Base-by-base conservation (phyloP, 768 basidiomycete species). In the Boletus tomentosulus region DNA sequence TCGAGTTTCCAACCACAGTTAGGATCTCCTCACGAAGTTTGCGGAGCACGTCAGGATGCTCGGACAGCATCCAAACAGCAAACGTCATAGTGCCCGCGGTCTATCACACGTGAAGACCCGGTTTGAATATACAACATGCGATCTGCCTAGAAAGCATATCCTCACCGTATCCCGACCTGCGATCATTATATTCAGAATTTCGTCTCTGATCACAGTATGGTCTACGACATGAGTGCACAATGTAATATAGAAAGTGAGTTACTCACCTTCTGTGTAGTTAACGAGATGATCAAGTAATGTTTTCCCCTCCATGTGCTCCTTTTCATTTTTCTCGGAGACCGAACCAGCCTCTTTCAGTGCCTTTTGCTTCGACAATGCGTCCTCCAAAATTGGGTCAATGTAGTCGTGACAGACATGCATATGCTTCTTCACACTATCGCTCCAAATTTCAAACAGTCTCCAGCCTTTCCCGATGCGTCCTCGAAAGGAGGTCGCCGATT, bases 331-430 rank as follows among this genome's bases (percentile, higher is more conserved):
- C 22, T 27, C 42, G 6, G 24, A 15, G 25, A 12, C 4, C 24
- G 13, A 15, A 27, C 25, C 5, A 6, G 42, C 42, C 24, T 27
- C 25, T 27, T 43, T 43, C 22, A n/a, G 13, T 27, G 42, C 25
- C 25, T 27, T 43, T 12, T 43, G 76, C 58, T 70, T 74, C 59
- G 64, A 64, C 4, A 83, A 54, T 6, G 80, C 81, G 35, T 78
- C 73, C 39, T 66, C 55, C 57, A 85, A 47, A 49, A 86, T 78
- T 1, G 80, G 81, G 43, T 81, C 74, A 30, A 84, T 71, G 62
- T 81, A 83, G 10, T 62, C 73, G 38, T 78, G 71, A 12, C 85
- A 74, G 11, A 79, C 70, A 37, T 67, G 63, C 74, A 81, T 78
- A 42, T 74, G 74, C 51, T 71, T 66, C 47, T 66, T 69, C 9